Base-by-base conservation (phyloP, 2,329 filamentous ascomycete genomes). In the Colletotrichum nymphaeae region DNA sequence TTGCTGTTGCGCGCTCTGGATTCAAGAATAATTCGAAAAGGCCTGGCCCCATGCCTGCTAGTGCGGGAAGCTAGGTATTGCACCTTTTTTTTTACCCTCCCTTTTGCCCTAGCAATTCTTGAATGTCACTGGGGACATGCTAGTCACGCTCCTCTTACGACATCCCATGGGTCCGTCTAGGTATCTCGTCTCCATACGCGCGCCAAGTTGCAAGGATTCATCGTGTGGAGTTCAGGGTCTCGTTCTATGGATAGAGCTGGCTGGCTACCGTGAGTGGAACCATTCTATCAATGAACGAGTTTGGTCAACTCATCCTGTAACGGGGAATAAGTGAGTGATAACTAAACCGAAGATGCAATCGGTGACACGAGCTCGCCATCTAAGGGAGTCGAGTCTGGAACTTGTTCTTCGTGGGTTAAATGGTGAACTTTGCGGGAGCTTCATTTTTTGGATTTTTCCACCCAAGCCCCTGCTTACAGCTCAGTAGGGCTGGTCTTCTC, bases 111-210 rank as follows among this genome's bases (percentile, higher is more conserved):
- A 46, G 12, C 62, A 32, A 32, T 49, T 63, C 46, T 42, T 55
- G 63, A 65, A 56, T 65, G 63, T 55, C 63, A 56, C 49, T 56
- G 63, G 8, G 28, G 28, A 4, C 9, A 56, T 37, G 63, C 63
- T 56, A 24, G 52, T 22, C 22, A 22, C n/a, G 12, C 24, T 26
- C 11, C 26, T 42, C 22, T 24, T 22, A 26, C 30, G 32, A 46
- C 30, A 16, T 22, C n/a, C 24, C 6, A 26, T n/a, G 24, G 59
- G 26, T 26, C 60, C 60, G 53, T 42, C 42, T 9, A 30, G 30
- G 30, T 30, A 28, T 24, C 19, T 42, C 58, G 37, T 22, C 30
- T 53, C 60, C 46, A 63, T 53, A 35, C 32, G 60, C 60, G 53
- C 32, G 63, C 60, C 60, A 53, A 63, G 60, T 30, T 55, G 49